A percentile compares a stretch with the other conserved stretches of the same genome.
Conservation (phyloP, 768 basidiomycete species). For the Serendipita indica region DNA sequence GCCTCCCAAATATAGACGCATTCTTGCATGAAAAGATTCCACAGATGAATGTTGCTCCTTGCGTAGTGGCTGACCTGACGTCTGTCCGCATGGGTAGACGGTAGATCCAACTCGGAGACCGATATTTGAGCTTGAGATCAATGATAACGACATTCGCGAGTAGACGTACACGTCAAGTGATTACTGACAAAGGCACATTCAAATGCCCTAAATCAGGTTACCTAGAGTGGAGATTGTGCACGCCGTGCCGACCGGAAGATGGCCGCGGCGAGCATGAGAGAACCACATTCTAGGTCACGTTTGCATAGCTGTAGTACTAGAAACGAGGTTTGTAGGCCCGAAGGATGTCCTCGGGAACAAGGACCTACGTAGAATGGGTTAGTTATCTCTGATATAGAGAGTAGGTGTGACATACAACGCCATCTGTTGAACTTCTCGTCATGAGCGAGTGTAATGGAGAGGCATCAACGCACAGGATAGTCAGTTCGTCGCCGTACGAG, state of each 20-base stretch:
- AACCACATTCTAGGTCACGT: slow-evolving; percentile 87
- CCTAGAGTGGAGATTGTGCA: slow-evolving; percentile 48
- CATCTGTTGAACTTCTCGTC: slow-evolving; percentile 96
- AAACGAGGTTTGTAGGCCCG: slow-evolving; percentile 56
- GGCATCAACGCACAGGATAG: slow-evolving; percentile 76
- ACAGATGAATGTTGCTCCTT: too few relatives aligned
- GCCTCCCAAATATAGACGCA: too few relatives aligned
- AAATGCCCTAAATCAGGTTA: too few relatives aligned
- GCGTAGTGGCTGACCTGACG: too few relatives aligned
- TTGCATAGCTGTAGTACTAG: slow-evolving; percentile 85
- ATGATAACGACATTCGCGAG: too few relatives aligned
- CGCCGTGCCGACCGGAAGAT: slow-evolving; percentile 89
- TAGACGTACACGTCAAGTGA: neutral
- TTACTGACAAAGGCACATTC: neutral
- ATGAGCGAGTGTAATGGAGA: slow-evolving; percentile 95
- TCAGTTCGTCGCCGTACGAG: slow-evolving; percentile 55
- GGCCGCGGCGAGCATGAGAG: slow-evolving; percentile 69
- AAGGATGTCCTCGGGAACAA: slow-evolving; percentile 82
- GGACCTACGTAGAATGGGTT: slow-evolving; percentile 48
- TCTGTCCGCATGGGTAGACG: too few relatives aligned
- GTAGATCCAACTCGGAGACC: too few relatives aligned
- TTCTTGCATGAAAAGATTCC: too few relatives aligned
- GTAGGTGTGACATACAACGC: slow-evolving; percentile 50
- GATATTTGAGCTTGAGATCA: too few relatives aligned
- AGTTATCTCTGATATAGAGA: neutral